These are phyloP conservation scores for Cryptococcus sp. DNA, from an alignment of 1,284 basidiomycete species.

Conservation along the genomic window DNA sequence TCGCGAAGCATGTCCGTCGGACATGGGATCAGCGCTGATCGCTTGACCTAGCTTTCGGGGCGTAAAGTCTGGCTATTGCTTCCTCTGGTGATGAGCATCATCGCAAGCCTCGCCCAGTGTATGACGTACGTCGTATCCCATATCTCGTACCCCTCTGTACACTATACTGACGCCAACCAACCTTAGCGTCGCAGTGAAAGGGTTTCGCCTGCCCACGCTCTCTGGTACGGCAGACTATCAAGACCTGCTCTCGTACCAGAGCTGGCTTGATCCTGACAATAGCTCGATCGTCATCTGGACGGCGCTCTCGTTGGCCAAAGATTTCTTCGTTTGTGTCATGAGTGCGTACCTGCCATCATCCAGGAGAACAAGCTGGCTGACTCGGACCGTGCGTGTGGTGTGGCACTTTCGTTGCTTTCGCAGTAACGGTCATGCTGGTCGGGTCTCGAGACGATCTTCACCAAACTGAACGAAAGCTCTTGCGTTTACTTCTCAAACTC, in stretches of 20 bases:
- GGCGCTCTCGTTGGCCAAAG: slow-evolving; percentile 7
- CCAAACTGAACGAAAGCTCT: slow-evolving; percentile 3
- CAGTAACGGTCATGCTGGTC: slow-evolving; percentile 16
- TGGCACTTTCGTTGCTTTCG: too few species aligned
- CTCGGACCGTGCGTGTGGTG: too few species aligned
- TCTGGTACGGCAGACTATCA: background rate
- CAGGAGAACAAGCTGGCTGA: too few species aligned
- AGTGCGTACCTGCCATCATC: too few species aligned
- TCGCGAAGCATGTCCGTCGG: too few species aligned
- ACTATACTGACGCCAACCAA: background rate
- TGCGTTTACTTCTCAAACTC: slow-evolving; percentile 9
- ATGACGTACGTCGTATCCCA: slow-evolving; percentile 9
- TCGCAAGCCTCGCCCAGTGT: slow-evolving; percentile 11
- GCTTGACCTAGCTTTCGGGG: slow-evolving; percentile 3
- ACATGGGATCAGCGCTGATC: background rate
- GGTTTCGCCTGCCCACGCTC: slow-evolving; percentile 10
- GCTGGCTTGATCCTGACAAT: slow-evolving; percentile 11
- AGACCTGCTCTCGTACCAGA: slow-evolving; percentile 3
- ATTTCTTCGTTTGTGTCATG: slow-evolving; percentile 12
- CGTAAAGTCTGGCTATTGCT: slow-evolving; percentile 9
- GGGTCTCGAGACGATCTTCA: slow-evolving; percentile 6
- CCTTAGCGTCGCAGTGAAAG: slow-evolving; percentile 14
- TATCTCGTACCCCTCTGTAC: background rate
- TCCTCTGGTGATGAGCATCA: slow-evolving; percentile 10
- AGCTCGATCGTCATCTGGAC: slow-evolving; percentile 16